Evolutionary conservation across 2,329 filamentous ascomycete species (phyloP).

Genomic region (Dothistroma pini): DNA sequence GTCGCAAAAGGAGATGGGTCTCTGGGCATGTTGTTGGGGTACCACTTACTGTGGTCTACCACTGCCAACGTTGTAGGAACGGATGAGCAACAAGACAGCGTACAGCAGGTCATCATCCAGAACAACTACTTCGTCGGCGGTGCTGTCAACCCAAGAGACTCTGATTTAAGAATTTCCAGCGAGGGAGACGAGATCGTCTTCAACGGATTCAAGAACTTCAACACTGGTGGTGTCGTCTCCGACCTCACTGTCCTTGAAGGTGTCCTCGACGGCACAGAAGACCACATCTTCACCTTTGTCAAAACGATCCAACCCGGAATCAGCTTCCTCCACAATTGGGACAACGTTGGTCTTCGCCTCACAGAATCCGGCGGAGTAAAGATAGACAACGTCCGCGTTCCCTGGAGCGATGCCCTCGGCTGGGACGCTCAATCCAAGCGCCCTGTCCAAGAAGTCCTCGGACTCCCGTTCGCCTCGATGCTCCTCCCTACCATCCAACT

Average conservation of each 20-base stretch:
- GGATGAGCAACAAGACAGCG: constrained; percentile 55
- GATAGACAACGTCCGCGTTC: constrained; percentile 55
- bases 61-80: constrained; percentile 60
- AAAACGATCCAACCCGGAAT: constrained; percentile 57
- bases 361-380: constrained; percentile 62
- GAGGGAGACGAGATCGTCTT: constrained; percentile 56
- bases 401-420: constrained; percentile 61
- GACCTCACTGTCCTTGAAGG: constrained; percentile 65
- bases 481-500: constrained; percentile 62
- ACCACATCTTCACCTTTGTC: constrained; percentile 62
- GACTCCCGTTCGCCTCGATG: constrained; percentile 54
- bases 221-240: constrained; percentile 63
- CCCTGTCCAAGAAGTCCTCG: constrained; percentile 50
- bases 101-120: constrained; percentile 55
- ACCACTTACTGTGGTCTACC: constrained; percentile 62
- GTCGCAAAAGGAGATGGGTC: constrained; percentile 63
- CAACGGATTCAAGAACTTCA: constrained; percentile 63
- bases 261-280: constrained; percentile 53
- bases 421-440: constrained; percentile 53
- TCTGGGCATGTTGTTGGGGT: constrained; percentile 63
- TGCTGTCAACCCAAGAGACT: constrained; percentile 62
- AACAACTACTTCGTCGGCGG: constrained; percentile 66
- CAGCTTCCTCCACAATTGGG: constrained; percentile 58
- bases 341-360: constrained; percentile 60
- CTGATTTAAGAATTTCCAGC: constrained; percentile 54